phyloP scores from a whole-genome alignment of 306 rosid genomes.

The Senna siamea region DNA sequence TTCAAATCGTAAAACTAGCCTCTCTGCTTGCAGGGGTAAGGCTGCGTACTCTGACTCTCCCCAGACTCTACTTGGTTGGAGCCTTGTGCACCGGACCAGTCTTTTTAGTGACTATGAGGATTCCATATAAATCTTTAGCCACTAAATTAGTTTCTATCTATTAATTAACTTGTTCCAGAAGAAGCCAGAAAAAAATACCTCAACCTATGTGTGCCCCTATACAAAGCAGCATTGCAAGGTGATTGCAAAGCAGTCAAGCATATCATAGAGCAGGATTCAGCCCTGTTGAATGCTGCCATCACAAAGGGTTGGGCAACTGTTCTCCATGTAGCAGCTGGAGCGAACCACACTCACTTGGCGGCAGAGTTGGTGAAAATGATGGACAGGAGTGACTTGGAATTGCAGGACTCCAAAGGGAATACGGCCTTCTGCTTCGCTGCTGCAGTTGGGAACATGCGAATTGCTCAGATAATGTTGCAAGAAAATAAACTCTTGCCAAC shows the following conservation, averaged over 20 bases:
- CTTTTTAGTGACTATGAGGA: too few species aligned
- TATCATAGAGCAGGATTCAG: slow-evolving; percentile 14
- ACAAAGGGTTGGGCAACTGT: slow-evolving; percentile 48
- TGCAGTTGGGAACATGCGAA: slow-evolving; percentile 35
- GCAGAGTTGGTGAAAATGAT: slow-evolving; percentile 37
- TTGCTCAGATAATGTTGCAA: slow-evolving; percentile 38
- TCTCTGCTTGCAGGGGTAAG: too few species aligned
- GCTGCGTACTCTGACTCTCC: too few species aligned
- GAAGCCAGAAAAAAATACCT: slow-evolving; percentile 31
- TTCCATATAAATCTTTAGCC: neutral
- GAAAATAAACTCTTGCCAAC: slow-evolving; percentile 19
- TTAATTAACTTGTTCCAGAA: slow-evolving; percentile 33
- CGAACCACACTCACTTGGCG: slow-evolving; percentile 42
- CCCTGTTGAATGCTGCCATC: slow-evolving; percentile 29
- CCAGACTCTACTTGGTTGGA: too few species aligned
- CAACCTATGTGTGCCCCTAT: slow-evolving; percentile 44
- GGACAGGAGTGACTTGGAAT: slow-evolving; percentile 1
- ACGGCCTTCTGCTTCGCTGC: slow-evolving; percentile 54
- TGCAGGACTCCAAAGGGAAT: slow-evolving; percentile 30
- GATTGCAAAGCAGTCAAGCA: slow-evolving; percentile 46
- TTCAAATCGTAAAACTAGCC: too few species aligned
- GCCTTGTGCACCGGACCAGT: too few species aligned
- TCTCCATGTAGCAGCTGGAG: slow-evolving; percentile 49
- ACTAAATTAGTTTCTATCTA: neutral
- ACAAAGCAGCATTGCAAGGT: slow-evolving; percentile 49